Base-by-base conservation (phyloP, 768 basidiomycete genomes). In the Lactarius trivialis region DNA sequence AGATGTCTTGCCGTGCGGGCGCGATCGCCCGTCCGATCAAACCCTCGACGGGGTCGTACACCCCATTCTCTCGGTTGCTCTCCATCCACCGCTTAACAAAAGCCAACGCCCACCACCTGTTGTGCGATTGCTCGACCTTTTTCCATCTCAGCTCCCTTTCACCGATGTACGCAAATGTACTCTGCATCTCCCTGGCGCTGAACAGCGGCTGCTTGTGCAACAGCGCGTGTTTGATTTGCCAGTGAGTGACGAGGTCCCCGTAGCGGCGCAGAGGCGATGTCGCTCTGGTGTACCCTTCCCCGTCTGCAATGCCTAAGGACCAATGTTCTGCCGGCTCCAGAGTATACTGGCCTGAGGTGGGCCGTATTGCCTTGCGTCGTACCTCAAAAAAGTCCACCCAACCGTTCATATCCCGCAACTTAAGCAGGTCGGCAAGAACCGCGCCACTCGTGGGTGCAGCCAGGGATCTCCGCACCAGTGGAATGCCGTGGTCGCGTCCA, bases 211-310 rank as follows among this genome's bases (percentile, higher is more conserved):
- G 51, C 7, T 65, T 68, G 14, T 71, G 73, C 7, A 88, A 74
- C 12, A 98, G 73, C 6, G 81, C 82, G 55, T 85, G 77, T 70
- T 97, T 95, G 73, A 99, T 84, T 72, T 98, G 95, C 93, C 94
- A 99, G 74, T 98, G 97, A 11, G 77, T 75, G 14, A 94, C 72
- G 60, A 97, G 72, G 73, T 99, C 97, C 37, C 75, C 73, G 72
- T 84, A 97, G 49, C 97, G 84, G 45, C 97, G 82, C 49, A 99
- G 75, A 0, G 97, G 97, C 6, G 89, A 92, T 9, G 97, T 98
- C 9, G 82, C 84, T 24, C 90, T 83, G 19, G 80, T 74, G 71
- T 99, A 99, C 4, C 95, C 95, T 65, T 88, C 88, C 45, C 82
- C 82, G 2, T 82, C 80, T 3, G 78, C 76, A n/a, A 91, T 71